Evolutionary conservation across 2,329 filamentous ascomycete species (phyloP), one percentile per base, ranked within the genome.

Genomic region (Tolypocladium inflatum): DNA sequence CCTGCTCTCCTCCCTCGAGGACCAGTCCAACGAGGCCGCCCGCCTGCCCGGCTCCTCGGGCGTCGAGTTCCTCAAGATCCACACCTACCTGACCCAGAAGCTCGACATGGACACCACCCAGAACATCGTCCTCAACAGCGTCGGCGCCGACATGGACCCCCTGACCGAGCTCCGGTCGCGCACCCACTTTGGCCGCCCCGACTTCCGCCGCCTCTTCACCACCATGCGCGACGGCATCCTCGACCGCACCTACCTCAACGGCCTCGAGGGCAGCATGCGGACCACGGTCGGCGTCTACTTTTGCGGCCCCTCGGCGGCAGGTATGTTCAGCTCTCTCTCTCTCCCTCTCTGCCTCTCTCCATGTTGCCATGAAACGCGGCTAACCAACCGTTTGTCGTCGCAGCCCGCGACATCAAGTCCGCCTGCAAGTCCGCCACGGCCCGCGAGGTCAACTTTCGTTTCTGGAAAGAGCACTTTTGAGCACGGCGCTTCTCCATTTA

Each of bases 231-330:
- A 95, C 59, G 93, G 93, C 48, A 91, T 99, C 61, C 71, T 91
- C 56, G 85, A 96, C 70, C 84, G 91, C 65, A 89, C 86, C 1
- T 99, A 97, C 69, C 84, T 97, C 67, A 83, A 83, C 56, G 92
- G 91, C 1, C 74, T 97, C 19, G 89, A 95, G 73, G 84, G 84
- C 59, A 87, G 82, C 66, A 80, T 88, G 70, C 83, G 85, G 67
- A 95, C 91, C 4, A 91, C 93, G 42, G 89, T 99, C 15, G 94
- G 94, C 75, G 93, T 99, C 23, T 99, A 99, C 77, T 97, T 97
- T 74, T 99, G 94, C 72, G 94, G 94, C 60, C 92, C 92, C 30
- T 94, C 89, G 62, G 81, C 80, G 63, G 81, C 81, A 66, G 81
- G 81, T 83, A 73, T 72, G 79, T 76, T 33, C 5, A 33, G 8